Evolutionary conservation across 495 filamentous ascomycete genomes (phyloP), one percentile per base, ranked within the genome.

Genomic region (Lineolata rhizophorae): DNA sequence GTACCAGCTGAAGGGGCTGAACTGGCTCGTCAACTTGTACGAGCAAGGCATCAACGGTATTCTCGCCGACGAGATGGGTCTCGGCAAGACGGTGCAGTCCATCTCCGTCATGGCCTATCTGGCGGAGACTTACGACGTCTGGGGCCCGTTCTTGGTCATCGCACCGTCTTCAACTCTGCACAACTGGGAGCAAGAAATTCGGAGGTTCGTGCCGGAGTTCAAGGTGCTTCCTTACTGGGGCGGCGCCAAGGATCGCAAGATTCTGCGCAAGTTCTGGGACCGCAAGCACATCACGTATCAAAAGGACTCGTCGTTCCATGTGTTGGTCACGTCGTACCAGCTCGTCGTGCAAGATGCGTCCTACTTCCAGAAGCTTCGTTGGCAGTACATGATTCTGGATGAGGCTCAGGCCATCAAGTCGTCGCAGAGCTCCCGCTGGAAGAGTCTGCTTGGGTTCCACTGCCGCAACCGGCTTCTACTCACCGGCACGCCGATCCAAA

Each of bases 21-120:
- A 94, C 46, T 97, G 87, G 87, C 73, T 97, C 15, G 90, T 90
- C 56, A 94, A 97, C 51, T 60, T 97, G 35, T 97, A 97, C 57
- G 87, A 97, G 50, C 87, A 97, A 51, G 87, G 87, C 51, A 97
- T 97, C 72, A 97, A 97, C 58, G 90, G 87, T 49, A 97, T 97
- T 36, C 60, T 97, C 35, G 87, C 87, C 42, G 87, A 97, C 45
- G 87, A 97, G 58, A 97, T 97, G 87, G 87, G 87, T 70, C 76
- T 97, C 18, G 87, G 87, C 42, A 97, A 97, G 54, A 97, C 87
- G 12, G 82, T 97, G 14, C 87, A 97, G 58, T 93, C 83, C 4
- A 97, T 97, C 36, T 95, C 87, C 2, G 90, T 97, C 38, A 95
- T 97, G 90, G 84, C 82, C 10, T 95, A 97, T 50, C 74, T 97